phyloP scores from a whole-genome alignment of 305 asterid genomes.

The Fraxinus platypoda region DNA sequence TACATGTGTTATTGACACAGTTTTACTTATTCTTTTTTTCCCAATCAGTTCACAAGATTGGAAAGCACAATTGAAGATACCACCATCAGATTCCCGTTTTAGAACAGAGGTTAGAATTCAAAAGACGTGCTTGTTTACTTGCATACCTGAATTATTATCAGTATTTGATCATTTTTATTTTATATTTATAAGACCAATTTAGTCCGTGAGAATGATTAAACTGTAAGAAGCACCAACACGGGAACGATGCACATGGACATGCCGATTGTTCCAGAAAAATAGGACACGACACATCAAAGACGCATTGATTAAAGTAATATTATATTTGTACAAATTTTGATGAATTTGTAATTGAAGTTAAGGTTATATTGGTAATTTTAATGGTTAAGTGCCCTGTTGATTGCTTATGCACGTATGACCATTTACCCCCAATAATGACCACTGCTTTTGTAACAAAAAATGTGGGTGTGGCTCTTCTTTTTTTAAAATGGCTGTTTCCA shows the following conservation, averaged over 20 bases:
- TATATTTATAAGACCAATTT: neutral
- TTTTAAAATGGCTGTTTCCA: neutral
- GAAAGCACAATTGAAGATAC: conserved; percentile 36
- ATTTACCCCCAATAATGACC: neutral
- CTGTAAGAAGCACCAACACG: neutral
- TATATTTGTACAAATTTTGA: neutral
- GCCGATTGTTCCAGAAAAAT: neutral
- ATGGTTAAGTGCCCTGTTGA: neutral
- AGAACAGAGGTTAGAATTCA: conserved; percentile 32
- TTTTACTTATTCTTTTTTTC: neutral
- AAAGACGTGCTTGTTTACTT: neutral
- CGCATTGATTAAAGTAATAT: neutral
- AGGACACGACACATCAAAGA: neutral
- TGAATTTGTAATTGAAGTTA: neutral
- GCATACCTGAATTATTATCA: neutral
- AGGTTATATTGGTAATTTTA: neutral
- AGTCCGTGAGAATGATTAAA: neutral
- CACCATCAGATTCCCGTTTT: conserved; percentile 37
- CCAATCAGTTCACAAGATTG: conserved; percentile 35
- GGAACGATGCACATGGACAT: neutral
- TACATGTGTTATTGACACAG: neutral
- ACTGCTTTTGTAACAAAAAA: neutral
- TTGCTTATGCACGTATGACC: neutral
- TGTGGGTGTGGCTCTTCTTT: neutral
- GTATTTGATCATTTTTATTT: neutral